phyloP scores from a whole-genome alignment of 2,329 filamentous ascomycete species.

The Cladosporium sp. region DNA sequence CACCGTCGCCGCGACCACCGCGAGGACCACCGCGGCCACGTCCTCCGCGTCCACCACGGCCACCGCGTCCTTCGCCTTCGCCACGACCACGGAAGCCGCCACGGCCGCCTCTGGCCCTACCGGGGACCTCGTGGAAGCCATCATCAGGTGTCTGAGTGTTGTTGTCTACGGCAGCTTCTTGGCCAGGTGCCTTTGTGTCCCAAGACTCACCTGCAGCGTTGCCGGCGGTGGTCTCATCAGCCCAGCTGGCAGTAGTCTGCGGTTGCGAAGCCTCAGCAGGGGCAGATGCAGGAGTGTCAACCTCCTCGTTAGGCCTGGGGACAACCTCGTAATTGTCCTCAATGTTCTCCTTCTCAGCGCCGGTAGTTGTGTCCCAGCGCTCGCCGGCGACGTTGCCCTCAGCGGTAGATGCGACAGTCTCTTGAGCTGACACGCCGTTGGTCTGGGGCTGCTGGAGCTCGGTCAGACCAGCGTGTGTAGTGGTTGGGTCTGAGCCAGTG shows the following conservation, averaged over 20 bases:
- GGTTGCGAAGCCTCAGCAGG: constrained; percentile 53
- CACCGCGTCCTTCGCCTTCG: constrained; percentile 28
- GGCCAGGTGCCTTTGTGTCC: constrained; percentile 34
- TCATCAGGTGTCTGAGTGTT: constrained; percentile 39
- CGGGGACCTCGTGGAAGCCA: constrained; percentile 65
- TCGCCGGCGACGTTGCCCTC: constrained; percentile 54
- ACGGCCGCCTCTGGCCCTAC: constrained; percentile 34
- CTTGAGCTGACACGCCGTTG: constrained; percentile 28
- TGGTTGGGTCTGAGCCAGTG: constrained; percentile 59
- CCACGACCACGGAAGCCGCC: constrained; percentile 40
- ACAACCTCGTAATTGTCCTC: constrained; percentile 72
- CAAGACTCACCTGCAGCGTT: constrained; percentile 30
- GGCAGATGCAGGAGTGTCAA: constrained; percentile 57
- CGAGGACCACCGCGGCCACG: constrained; percentile 42
- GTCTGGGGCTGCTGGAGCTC: constrained; percentile 54
- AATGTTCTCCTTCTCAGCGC: constrained; percentile 46
- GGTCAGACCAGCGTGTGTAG: constrained; percentile 62
- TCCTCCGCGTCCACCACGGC: constrained; percentile 31
- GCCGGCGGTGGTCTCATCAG: constrained; percentile 48
- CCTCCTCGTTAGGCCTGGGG: constrained; percentile 68
- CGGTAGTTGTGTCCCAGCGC: constrained; percentile 59
- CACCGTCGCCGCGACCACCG: constrained; percentile 25
- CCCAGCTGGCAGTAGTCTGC: constrained; percentile 65
- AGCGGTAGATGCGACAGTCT: constrained; percentile 23
- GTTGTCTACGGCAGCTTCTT: constrained; percentile 30